Evolutionary conservation across 1,284 basidiomycete genomes (phyloP).

Genomic region (Apiotrichum siamense): DNA sequence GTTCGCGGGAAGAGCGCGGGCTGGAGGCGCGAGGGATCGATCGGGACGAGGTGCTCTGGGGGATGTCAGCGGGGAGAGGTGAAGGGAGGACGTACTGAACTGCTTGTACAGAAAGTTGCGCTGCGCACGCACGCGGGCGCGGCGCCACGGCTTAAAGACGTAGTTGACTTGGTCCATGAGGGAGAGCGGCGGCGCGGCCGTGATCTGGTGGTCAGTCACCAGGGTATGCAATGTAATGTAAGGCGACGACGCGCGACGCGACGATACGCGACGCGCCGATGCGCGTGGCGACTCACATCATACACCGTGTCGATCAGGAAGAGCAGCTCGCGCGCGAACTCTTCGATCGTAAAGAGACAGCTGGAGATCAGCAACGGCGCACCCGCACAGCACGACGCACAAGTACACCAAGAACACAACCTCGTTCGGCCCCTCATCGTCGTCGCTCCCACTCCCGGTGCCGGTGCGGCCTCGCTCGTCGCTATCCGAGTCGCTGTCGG

Average conservation of each 20-base stretch:
- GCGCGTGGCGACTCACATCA: slow-evolving; percentile 45
- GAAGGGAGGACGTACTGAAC: slow-evolving; percentile 27
- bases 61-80: neutral
- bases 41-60: slow-evolving; percentile 59
- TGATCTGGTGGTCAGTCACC: slow-evolving; percentile 28
- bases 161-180: slow-evolving; percentile 31
- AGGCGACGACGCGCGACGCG: no score
- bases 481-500: neutral
- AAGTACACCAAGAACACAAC: slow-evolving; percentile 81
- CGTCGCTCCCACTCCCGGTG: slow-evolving; percentile 8
- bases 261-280: no score
- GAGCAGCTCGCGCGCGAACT: slow-evolving; percentile 75
- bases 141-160: slow-evolving; percentile 16
- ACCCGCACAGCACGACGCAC: slow-evolving; percentile 52
- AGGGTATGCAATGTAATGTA: neutral
- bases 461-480: slow-evolving; percentile 21
- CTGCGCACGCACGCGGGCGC: neutral
- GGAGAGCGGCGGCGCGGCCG: slow-evolving; percentile 21
- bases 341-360: slow-evolving; percentile 88
- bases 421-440: slow-evolving; percentile 45
- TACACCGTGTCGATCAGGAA: slow-evolving; percentile 74
- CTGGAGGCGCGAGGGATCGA: slow-evolving; percentile 56
- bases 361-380: slow-evolving; percentile 52
- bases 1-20: slow-evolving; percentile 69
- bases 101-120: slow-evolving; percentile 34